Conservation (phyloP, 2,329 filamentous ascomycete species). For the Knoxdaviesia capensis region DNA sequence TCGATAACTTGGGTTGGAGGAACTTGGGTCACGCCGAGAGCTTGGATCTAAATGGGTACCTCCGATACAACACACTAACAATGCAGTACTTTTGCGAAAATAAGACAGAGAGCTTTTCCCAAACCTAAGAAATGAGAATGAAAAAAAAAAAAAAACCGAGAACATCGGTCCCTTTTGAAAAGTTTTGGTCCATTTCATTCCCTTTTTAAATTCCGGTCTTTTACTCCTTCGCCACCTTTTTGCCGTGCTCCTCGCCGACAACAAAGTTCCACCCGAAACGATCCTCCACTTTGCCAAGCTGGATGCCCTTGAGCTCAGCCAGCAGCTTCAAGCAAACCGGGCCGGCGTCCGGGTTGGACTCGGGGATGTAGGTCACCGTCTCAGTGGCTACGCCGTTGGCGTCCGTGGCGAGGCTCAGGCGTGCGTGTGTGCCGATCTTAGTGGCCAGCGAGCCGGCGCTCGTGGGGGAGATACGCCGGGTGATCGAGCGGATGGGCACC, state of each 20-base stretch:
- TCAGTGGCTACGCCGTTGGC: constrained; percentile 14
- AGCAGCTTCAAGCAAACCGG: constrained; percentile 54
- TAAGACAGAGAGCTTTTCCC: no score
- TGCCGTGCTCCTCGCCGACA: constrained; percentile 23
- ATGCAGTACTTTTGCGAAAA: no score
- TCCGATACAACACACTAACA: no score
- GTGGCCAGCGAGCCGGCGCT: constrained; percentile 19
- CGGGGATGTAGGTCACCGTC: constrained; percentile 33
- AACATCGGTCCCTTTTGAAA: no score
- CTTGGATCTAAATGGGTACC: no score
- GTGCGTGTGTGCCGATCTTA: constrained; percentile 13
- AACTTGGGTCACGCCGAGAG: no score
- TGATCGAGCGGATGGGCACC: constrained; percentile 83
- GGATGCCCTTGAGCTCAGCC: constrained; percentile 62
- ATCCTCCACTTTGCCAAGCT: constrained; percentile 63
- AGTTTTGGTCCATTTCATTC: background rate
- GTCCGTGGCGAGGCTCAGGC: constrained; percentile 16
- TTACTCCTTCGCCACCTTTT: constrained; percentile 14
- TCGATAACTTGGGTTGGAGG: no score
- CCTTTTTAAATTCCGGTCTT: background rate
- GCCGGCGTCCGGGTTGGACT: constrained; percentile 46
- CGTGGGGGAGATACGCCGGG: constrained; percentile 29
- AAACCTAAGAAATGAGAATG: no score
- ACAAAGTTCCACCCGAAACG: constrained; percentile 48
- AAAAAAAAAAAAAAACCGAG: no score